Base-by-base conservation (phyloP, 768 basidiomycete species). In the Psilocybe tampanensis region DNA sequence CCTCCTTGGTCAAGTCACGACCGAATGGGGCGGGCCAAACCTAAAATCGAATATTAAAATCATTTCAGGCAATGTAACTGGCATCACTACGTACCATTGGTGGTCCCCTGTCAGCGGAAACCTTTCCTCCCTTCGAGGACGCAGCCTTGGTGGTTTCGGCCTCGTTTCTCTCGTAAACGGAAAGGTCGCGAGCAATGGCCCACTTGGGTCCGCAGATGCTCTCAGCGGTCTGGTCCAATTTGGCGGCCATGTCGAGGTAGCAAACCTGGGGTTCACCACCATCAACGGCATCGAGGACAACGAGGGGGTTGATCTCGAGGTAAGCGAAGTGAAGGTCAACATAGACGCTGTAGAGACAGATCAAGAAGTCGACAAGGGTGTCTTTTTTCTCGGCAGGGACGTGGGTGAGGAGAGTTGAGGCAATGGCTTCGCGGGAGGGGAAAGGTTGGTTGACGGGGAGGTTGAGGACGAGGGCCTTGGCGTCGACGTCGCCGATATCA, bases 191-290 rank as follows among this genome's bases (percentile, higher is more conserved):
- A 45, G 96, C 96, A 65, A 98, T 88, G 33, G 96, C 94, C 97
- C 96, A 99, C 78, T 97, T 99, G 66, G 94, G 94, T 19, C 97
- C 96, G 68, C 94, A 96, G 68, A 98, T 92, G 70, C 88, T 95
- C 76, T 99, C 96, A 43, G 97, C 97, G 8, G 97, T 98, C 78
- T 98, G 97, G 71, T 99, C 97, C 62, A 99, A 90, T 81, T 98
- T 99, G 66, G 96, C 97, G 41, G 97, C 97, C 96, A 99, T 98
- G 73, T 99, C 96, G 60, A 99, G 89, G 79, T 95, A 98, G 76
- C 90, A 89, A 67, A 98, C 94, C 60, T 85, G 85, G 41, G 89
- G 87, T 61, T 87, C 77, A 58, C 84, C 85, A 18, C 79, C 80
- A 29, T 74, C 77, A 61, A 83, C 86, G 55, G 82, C 87, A 71